These are phyloP conservation scores for Penicillium oxalicum DNA, from an alignment of 2,329 filamentous ascomycete species.

Conservation along the genomic window DNA sequence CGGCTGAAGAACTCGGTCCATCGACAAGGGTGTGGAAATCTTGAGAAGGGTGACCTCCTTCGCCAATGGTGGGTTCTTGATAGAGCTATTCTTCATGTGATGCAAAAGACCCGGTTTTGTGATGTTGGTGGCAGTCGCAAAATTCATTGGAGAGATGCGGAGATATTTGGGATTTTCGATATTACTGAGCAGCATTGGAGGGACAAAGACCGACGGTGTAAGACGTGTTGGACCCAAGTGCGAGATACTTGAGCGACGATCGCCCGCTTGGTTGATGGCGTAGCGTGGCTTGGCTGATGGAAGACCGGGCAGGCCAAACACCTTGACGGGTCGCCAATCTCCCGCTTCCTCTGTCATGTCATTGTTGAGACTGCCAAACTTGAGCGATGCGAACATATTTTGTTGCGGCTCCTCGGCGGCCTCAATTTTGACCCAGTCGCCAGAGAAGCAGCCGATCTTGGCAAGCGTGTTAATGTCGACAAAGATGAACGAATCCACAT, in stretches of 20 bases:
- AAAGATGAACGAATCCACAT: slow-evolving; percentile 79
- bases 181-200: slow-evolving; percentile 82
- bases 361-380: slow-evolving; percentile 48
- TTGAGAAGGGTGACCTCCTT: slow-evolving; percentile 83
- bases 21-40: slow-evolving; percentile 80
- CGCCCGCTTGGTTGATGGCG: slow-evolving; percentile 46
- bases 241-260: slow-evolving; percentile 51
- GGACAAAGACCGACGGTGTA: slow-evolving; percentile 66
- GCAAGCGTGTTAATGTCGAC: slow-evolving; percentile 81
- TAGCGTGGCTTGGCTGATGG: slow-evolving; percentile 51
- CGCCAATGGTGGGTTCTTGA: slow-evolving; percentile 52
- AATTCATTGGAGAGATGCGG: slow-evolving; percentile 60
- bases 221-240: slow-evolving; percentile 41
- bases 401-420: slow-evolving; percentile 61
- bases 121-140: slow-evolving; percentile 35
- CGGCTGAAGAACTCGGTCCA: slow-evolving; percentile 76
- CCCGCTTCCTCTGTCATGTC: slow-evolving; percentile 51
- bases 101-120: slow-evolving; percentile 54
- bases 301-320: slow-evolving; percentile 76
- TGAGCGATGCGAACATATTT: slow-evolving; percentile 56
- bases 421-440: slow-evolving; percentile 90
- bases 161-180: slow-evolving; percentile 72
- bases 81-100: slow-evolving; percentile 40
- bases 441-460: slow-evolving; percentile 92
- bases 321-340: slow-evolving; percentile 78